phyloP scores from a whole-genome alignment of 2,329 filamentous ascomycete genomes.

The Phaeosphaeriaceae sp. region DNA sequence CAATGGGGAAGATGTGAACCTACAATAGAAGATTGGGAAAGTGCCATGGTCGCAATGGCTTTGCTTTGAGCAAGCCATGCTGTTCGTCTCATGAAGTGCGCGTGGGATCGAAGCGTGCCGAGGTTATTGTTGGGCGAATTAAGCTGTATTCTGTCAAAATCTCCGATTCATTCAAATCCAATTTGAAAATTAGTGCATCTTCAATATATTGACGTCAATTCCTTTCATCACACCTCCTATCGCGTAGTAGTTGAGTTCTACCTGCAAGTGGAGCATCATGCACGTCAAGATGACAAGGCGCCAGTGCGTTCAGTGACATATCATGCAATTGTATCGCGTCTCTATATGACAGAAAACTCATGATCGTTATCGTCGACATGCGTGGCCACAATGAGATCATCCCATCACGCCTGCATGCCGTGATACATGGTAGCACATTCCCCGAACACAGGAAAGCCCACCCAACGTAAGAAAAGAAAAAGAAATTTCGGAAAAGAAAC shows the following conservation, averaged over 20 bases:
- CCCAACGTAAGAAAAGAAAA: slow-evolving; percentile 43
- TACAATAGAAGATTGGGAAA: slow-evolving; percentile 41
- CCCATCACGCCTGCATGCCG: slow-evolving; percentile 41
- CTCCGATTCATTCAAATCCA: neutral
- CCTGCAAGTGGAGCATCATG: neutral
- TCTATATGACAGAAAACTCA: slow-evolving; percentile 50
- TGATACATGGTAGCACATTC: slow-evolving; percentile 45
- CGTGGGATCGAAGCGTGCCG: slow-evolving; percentile 14
- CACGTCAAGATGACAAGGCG: slow-evolving; percentile 7
- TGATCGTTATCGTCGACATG: slow-evolving; percentile 47
- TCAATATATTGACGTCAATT: neutral
- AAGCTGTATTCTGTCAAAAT: neutral
- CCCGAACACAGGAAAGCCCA: slow-evolving; percentile 36
- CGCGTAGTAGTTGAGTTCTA: no score
- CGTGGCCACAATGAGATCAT: slow-evolving; percentile 42
- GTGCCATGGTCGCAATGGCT: slow-evolving; percentile 35
- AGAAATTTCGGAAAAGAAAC: slow-evolving; percentile 37
- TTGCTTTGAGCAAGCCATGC: slow-evolving; percentile 41
- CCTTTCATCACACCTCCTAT: no score
- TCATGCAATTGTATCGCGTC: slow-evolving; percentile 45
- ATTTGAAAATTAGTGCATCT: neutral
- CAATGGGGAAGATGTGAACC: slow-evolving; percentile 1
- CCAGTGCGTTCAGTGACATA: slow-evolving; percentile 23
- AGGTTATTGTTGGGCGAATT: slow-evolving; percentile 27
- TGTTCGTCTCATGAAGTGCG: slow-evolving; percentile 29